Evolutionary conservation across 2,329 filamentous ascomycete species (phyloP).

Genomic region (Geosmithia flava): DNA sequence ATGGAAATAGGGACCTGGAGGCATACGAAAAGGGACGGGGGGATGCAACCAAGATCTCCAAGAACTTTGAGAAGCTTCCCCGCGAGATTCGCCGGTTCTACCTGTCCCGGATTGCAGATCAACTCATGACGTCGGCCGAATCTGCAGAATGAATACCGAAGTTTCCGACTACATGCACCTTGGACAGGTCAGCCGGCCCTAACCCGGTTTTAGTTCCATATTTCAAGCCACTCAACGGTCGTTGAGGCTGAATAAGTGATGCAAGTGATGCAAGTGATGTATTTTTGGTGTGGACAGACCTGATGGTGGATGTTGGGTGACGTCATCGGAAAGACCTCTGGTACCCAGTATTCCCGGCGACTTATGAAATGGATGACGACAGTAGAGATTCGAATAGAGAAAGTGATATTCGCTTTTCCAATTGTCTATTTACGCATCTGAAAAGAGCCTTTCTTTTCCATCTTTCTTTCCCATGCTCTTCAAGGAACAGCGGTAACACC

Average conservation of each 20-base stretch:
- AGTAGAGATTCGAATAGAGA: not conserved
- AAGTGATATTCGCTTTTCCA: too few relatives aligned
- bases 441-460: too few relatives aligned
- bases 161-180: not conserved
- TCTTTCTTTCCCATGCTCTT: too few relatives aligned
- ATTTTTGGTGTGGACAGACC: not conserved
- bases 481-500: too few relatives aligned
- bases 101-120: constrained; percentile 55
- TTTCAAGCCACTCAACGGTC: not conserved
- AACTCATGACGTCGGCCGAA: constrained; percentile 29
- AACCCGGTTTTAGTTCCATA: not conserved
- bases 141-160: not conserved
- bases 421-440: too few relatives aligned
- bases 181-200: not conserved
- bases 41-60: constrained; percentile 56
- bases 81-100: constrained; percentile 62
- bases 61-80: constrained; percentile 52
- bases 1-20: constrained; percentile 75
- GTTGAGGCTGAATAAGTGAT: not conserved
- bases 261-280: not conserved
- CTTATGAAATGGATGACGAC: not conserved
- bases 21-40: constrained; percentile 72
- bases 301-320: not conserved
- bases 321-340: not conserved
- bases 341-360: too few relatives aligned